A percentile compares a stretch with the other conserved stretches of the same genome.
Conservation (phyloP, 805 yeast species). For the Candida sanyiensis region DNA sequence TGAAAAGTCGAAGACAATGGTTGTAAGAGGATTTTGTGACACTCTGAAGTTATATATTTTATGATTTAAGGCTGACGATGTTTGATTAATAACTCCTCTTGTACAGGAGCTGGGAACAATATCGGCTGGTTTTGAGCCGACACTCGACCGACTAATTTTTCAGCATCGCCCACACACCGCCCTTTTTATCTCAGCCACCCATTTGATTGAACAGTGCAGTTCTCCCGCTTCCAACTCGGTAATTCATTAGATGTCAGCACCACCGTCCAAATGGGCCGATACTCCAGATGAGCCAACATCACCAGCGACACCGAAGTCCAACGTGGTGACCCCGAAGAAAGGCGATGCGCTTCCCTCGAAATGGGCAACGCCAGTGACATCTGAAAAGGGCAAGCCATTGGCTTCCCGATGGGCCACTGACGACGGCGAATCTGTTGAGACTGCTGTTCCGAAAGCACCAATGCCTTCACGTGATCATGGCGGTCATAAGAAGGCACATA, state of each 20-base stretch:
- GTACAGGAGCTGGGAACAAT: no score
- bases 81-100: no score
- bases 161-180: no score
- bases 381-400: conserved; percentile 14
- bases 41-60: no score
- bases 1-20: no score
- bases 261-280: conserved; percentile 23
- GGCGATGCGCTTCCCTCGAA: conserved; percentile 18
- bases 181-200: background rate
- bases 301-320: background rate
- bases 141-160: no score
- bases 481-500: background rate
- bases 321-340: conserved; percentile 15
- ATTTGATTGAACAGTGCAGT: no score
- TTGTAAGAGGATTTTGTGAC: no score
- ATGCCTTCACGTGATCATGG: background rate
- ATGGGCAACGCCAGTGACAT: conserved; percentile 19
- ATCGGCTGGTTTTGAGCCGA: no score
- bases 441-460: no score
- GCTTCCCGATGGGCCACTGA: conserved; percentile 13
- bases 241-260: conserved; percentile 1
- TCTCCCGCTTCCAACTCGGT: background rate
- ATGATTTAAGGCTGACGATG: no score
- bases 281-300: background rate
- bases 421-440: conserved; percentile 2